Base-by-base conservation (phyloP, 2,329 filamentous ascomycete species). In the Penicillium occitanis region DNA sequence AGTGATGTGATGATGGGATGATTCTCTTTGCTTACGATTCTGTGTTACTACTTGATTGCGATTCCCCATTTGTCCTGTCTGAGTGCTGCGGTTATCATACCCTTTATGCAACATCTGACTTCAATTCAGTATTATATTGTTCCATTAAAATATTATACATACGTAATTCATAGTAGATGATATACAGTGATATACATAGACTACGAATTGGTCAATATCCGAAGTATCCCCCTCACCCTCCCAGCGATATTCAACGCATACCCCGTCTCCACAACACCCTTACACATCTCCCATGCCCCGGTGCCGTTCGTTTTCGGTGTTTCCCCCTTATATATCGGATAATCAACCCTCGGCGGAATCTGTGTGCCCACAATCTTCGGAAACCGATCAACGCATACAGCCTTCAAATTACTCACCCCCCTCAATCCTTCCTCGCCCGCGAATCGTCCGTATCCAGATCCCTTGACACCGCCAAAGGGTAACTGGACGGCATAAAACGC, bases 401-500 rank as follows among this genome's bases (percentile, higher is more conserved):
- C 88, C 82, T 99, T 99, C 69, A 88, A 78, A 78, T 98, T 97
- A 78, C 92, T 97, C 64, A 99, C 75, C 3, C 89, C 89, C 42
- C 92, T 85, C 25, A 99, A 80, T 0, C 95, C 95, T 76, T 99
- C 95, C 70, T 91, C 89, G 28, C 93, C 95, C 0, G 92, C 94
- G 79, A 99, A 99, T 2, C 94, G 86, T 1, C 95, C 95, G 76
- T 98, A 98, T 0, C 91, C 95, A 28, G 91, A 96, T 0, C 93
- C 94, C 66, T 87, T 88, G n/a, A 91, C 88, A 63, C 93, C 95
- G 44, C 95, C 95, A 78, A 99, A 99, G 0, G 95, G 95, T 46
- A 99, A 81, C 79, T 97, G 93, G 7, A 96, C 93, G 62, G 94
- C 92, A 75, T 99, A 99, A 78, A 89, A 97, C 33, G 88, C 90